Conservation (phyloP, 2,329 filamentous ascomycete species). For the Colletotrichum sp. region DNA sequence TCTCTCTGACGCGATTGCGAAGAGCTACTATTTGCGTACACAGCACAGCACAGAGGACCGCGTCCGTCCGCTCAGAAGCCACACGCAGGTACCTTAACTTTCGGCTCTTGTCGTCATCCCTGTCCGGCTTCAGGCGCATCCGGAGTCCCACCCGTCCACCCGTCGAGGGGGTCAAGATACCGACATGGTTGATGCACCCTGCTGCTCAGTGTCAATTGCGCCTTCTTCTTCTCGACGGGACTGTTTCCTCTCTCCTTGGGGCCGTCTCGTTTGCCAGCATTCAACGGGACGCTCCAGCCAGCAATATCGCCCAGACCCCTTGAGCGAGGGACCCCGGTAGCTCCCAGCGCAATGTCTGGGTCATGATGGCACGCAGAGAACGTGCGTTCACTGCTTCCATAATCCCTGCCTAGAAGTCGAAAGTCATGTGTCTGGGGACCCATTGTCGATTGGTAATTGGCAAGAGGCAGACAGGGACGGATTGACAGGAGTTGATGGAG, state of each 20-base stretch:
- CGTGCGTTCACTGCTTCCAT: slow-evolving; percentile 14
- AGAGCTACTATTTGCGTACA: not conserved
- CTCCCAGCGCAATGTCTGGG: not conserved
- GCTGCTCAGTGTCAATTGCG: not conserved
- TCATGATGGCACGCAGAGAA: slow-evolving; percentile 3
- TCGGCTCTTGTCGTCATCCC: not conserved
- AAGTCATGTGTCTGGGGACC: slow-evolving; percentile 5
- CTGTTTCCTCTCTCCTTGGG: not conserved
- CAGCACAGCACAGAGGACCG: not conserved
- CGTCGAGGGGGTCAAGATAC: not conserved
- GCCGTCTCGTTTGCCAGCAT: not conserved
- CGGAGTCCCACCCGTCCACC: not conserved
- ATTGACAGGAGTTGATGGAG: not conserved
- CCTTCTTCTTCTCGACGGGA: not conserved
- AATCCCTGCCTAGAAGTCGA: not conserved
- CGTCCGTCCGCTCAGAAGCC: not conserved
- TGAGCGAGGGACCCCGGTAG: not conserved
- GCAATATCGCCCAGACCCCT: not conserved
- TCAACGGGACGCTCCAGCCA: not conserved
- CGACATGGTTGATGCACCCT: not conserved
- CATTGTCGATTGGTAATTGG: not conserved
- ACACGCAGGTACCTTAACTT: not conserved
- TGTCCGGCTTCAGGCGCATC: not conserved
- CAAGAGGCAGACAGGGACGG: not conserved
- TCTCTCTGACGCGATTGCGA: not conserved